Base-by-base conservation (phyloP, 73 alveolate genomes). In the Stentor roeselii region DNA sequence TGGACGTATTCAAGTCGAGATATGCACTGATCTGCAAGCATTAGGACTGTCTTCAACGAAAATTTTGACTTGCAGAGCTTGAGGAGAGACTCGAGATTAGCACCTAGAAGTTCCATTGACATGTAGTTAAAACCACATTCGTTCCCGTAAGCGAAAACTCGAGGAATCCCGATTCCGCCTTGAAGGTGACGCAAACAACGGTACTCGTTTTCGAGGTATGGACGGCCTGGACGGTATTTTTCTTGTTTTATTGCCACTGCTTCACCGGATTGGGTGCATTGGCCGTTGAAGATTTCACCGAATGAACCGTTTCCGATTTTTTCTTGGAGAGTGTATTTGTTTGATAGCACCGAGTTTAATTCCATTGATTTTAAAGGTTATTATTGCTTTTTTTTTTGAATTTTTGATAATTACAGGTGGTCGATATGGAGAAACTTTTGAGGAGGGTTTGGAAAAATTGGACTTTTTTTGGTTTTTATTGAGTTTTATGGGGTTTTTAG, bases 261-360 rank as follows among this genome's bases (percentile, higher is more conserved):
- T 80, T 82, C 91, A 21, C 86, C 86, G 14, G 95, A 86, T 59
- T 87, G 86, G 15, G 78, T 75, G 75, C 90, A 87, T 50, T 76
- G 76, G 3, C 91, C 95, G 59, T 82, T 86, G 50, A 78, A 87
- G 42, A 92, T 90, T 50, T 74, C 86, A 42, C 96, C 93, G 77
- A 90, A 92, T 3, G 95, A 87, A 6, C 97, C 97, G 83, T 75
- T 92, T 34, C 96, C 96, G 37, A 91, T 86, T 59, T 77, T 86
- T 75, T 89, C 86, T 82, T 86, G 59, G 14, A 91, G 78, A 37
- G 89, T 83, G 76, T 90, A 91, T 89, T 86, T 91, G 60, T 78
- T 60, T 3, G 91, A 86, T 11, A 85, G 87, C 3, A 85, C 39
- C 31, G 83, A 76, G 31, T 42, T 75, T n/a, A 21, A 3, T 27